These are phyloP conservation scores for Blastocladiella britannica DNA, from an alignment of 192 early-diverging fungal genomes.

Conservation along the genomic window DNA sequence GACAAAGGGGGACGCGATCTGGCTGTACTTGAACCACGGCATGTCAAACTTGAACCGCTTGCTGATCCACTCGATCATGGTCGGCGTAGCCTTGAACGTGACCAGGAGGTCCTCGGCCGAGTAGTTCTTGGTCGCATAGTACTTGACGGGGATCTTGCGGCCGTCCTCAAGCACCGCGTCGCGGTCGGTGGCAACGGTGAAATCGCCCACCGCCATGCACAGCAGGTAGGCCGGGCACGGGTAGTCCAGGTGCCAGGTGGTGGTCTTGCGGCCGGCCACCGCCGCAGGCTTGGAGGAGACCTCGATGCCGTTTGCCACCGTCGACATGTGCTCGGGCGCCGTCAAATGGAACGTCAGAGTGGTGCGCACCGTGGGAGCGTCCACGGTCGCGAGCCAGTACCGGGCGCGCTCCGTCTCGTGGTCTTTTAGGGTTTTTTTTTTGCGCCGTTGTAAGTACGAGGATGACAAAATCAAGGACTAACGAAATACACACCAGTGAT, in stretches of 20 bases:
- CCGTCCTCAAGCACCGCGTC: too few species aligned
- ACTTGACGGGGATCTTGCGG: conserved; percentile 23
- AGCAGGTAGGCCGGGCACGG: conserved; percentile 27
- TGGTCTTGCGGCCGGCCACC: conserved; percentile 11
- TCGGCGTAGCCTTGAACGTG: conserved; percentile 19
- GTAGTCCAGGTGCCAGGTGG: conserved; percentile 16
- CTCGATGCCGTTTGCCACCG: conserved; percentile 25
- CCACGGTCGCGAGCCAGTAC: conserved; percentile 30
- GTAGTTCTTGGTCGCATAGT: conserved; percentile 17
- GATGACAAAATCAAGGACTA: too few species aligned
- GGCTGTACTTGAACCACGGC: conserved; percentile 33
- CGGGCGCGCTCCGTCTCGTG: conserved; percentile 14
- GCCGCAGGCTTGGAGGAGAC: too few species aligned
- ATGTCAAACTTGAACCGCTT: conserved; percentile 17
- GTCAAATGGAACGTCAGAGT: conserved; percentile 19
- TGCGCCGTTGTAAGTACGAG: too few species aligned
- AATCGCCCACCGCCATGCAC: conserved; percentile 27
- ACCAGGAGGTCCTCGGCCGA: conserved; percentile 14
- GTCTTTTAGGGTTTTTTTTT: conserved; percentile 9
- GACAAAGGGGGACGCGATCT: conserved; percentile 14
- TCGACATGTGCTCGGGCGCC: conserved; percentile 12
- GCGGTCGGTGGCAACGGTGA: conserved; percentile 16
- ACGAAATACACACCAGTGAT: too few species aligned
- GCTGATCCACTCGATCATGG: conserved; percentile 27
- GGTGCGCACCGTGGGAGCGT: conserved; percentile 23